Percentiles rank a stretch among this genome's conserved stretches.
These are phyloP conservation scores for Phytophthora aleatoria DNA, from an alignment of 352 stramenopile genomes.

Conservation along the genomic window DNA sequence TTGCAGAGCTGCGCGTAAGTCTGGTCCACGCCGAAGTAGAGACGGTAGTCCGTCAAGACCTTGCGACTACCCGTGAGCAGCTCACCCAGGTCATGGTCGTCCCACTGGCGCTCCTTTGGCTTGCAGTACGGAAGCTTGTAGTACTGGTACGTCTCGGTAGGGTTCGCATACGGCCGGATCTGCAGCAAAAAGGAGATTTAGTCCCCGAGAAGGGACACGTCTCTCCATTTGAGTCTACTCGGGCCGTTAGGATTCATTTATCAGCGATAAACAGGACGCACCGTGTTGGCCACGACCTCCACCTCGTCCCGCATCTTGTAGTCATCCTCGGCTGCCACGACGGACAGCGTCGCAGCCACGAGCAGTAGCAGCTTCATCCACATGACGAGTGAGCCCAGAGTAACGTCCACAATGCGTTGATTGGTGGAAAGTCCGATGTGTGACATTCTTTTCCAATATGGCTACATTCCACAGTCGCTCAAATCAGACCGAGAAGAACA, in stretches of 20 bases:
- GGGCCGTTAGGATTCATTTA: background rate
- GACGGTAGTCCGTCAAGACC: slow-evolving; percentile 82
- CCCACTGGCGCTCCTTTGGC: slow-evolving; percentile 78
- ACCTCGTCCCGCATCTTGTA: slow-evolving; percentile 71
- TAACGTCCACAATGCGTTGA: background rate
- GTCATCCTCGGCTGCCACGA: slow-evolving; percentile 28
- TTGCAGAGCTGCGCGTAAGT: slow-evolving; percentile 92
- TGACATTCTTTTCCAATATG: slow-evolving; percentile 29
- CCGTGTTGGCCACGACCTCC: slow-evolving; percentile 74
- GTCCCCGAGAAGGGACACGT: background rate
- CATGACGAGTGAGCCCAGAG: slow-evolving; percentile 7
- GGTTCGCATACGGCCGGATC: slow-evolving; percentile 96
- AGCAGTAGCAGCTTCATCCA: slow-evolving; percentile 25
- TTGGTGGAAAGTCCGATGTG: slow-evolving; percentile 24
- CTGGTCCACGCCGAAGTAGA: slow-evolving; percentile 85
- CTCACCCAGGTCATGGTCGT: slow-evolving; percentile 94
- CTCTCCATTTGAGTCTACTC: too few relatives aligned
- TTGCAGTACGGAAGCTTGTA: slow-evolving; percentile 98
- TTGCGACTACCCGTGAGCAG: slow-evolving; percentile 96
- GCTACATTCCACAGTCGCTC: slow-evolving; percentile 21
- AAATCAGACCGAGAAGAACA: slow-evolving; percentile 11
- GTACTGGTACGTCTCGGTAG: slow-evolving; percentile 98
- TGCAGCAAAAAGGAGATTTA: slow-evolving; percentile 18
- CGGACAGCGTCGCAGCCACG: slow-evolving; percentile 6
- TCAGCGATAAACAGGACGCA: slow-evolving; percentile 18